Evolutionary conservation across 2,329 filamentous ascomycete genomes (phyloP), one percentile per base, ranked within the genome.

Genomic region (Pezicula radicicola): DNA sequence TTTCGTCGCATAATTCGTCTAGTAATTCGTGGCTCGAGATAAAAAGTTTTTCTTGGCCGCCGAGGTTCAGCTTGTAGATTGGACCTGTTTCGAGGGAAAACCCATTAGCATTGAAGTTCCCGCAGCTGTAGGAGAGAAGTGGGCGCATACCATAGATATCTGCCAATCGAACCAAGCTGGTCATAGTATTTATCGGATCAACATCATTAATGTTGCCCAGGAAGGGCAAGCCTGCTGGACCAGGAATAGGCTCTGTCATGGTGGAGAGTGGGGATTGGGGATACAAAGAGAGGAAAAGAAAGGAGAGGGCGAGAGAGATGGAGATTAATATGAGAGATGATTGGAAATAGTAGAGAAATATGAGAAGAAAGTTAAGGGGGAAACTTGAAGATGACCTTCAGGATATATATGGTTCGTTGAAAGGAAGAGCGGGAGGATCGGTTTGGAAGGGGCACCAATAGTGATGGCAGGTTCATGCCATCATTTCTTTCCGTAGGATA

Each of bases 171-270:
- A 68, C 64, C 18, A 88, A 66, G 21, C 83, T 82, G 19, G 75
- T 69, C 2, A 81, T 64, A 0, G 85, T 80, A 19, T 79, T 73
- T n/a, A 78, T 76, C 0, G 75, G 68, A 52, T 86, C 79, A 55
- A 91, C 77, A 56, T 88, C 83, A 49, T 72, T 70, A 28, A 87
- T 64, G 59, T 90, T 87, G 27, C 87, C 87, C 21, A 90, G 56
- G 25, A 90, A 66, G 1, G 85, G 87, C 51, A 87, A 71, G 3
- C 81, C 83, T 49, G 75, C 75, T 25, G 86, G 86, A 44, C 81
- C 77, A 2, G 87, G 85, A 49, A 90, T 86, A 3, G 77, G 73
- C 15, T 52, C 46, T 10, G 55, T 45, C 55, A 56, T 56, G 39
- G 18, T 53, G 48, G 48, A 27, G 4, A 41, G 7, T 6, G 21